These are phyloP conservation scores for Carex arenaria DNA, from an alignment of 202 grass and related monocot genomes.

Conservation along the genomic window DNA sequence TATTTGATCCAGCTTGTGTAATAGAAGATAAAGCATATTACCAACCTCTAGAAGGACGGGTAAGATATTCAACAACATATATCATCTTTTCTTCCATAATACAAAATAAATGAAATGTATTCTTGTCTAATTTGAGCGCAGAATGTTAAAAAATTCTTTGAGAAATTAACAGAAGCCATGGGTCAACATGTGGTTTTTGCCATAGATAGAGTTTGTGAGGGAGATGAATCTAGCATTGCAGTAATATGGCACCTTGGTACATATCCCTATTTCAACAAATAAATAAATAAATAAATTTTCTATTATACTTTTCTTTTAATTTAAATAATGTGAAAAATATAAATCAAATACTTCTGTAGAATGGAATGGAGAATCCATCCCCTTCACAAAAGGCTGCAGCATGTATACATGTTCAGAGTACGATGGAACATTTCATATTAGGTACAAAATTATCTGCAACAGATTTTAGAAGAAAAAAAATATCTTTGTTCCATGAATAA, in stretches of 20 bases:
- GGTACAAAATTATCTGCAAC: conserved; percentile 34
- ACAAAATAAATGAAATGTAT: not conserved
- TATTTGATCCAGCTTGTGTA: conserved; percentile 47
- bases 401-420: conserved; percentile 57
- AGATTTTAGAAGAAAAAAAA: conserved; percentile 1
- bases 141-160: conserved; percentile 41
- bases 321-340: conserved; percentile 3
- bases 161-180: conserved; percentile 58
- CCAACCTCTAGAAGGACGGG: conserved; percentile 55
- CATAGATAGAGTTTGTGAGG: conserved; percentile 54
- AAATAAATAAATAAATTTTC: not conserved
- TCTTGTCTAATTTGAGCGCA: conserved; percentile 29
- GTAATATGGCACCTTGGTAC: conserved; percentile 90
- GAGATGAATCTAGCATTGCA: conserved; percentile 30
- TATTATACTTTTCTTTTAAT: not conserved
- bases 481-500: conserved; percentile 12
- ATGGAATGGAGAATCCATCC: conserved; percentile 70
- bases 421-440: conserved; percentile 41
- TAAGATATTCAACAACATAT: conserved; percentile 21
- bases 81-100: not conserved
- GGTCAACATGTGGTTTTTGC: conserved; percentile 57
- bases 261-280: conserved; percentile 4
- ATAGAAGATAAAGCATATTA: conserved; percentile 53
- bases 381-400: conserved; percentile 64
- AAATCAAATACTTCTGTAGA: conserved; percentile 42